These are phyloP conservation scores for Leishmania amazonensis DNA, from an alignment of 208 protist genomes.

Conservation along the genomic window DNA sequence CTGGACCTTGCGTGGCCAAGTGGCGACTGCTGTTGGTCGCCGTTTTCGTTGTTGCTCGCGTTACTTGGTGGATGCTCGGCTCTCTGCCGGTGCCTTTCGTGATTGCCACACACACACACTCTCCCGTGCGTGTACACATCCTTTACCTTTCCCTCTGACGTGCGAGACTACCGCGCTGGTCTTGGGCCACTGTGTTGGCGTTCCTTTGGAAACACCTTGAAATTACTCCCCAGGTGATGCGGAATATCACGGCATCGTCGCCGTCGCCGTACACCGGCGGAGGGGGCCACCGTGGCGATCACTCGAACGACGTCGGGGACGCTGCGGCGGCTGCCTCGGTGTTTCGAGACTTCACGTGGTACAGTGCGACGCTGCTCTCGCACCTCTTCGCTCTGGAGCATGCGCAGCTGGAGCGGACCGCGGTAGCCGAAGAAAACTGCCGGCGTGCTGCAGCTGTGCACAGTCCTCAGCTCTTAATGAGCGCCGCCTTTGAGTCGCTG, in stretches of 20 bases:
- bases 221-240: neutral
- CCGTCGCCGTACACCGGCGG: conserved; percentile 2
- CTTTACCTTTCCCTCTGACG: too few relatives aligned
- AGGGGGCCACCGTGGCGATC: conserved; percentile 8
- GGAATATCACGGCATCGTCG: neutral
- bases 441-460: conserved; percentile 10
- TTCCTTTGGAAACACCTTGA: neutral
- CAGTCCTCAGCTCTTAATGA: conserved; percentile 28
- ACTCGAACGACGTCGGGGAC: neutral
- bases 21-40: neutral
- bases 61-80: neutral
- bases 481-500: conserved; percentile 16
- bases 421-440: conserved; percentile 19
- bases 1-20: neutral
- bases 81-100: neutral
- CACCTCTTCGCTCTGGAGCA: conserved; percentile 43
- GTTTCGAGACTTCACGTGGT: conserved; percentile 42
- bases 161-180: neutral
- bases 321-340: conserved; percentile 10
- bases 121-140: neutral
- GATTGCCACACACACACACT: neutral
- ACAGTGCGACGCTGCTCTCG: conserved; percentile 46
- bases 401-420: conserved; percentile 28
- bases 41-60: too few relatives aligned
- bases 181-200: neutral